Base-by-base conservation (phyloP, 352 stramenopile genomes). In the Globisporangium emineosum region DNA sequence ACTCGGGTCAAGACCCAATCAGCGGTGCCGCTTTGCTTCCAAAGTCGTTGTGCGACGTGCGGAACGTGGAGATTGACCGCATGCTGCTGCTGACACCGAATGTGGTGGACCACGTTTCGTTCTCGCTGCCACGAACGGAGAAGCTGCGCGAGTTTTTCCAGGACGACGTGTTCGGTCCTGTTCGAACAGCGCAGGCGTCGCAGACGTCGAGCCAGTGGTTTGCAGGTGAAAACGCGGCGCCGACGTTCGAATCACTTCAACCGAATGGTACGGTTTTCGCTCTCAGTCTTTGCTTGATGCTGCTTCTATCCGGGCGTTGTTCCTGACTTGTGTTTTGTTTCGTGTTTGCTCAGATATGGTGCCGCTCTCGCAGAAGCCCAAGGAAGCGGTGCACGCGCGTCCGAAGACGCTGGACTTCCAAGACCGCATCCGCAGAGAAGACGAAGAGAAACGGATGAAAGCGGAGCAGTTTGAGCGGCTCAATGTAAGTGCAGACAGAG, bases 91-190 rank as follows among this genome's bases (percentile, higher is more conserved):
- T 91, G 47, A 88, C 80, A 15, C 68, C 73, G 3, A 76, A 73
- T 15, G 67, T 71, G 15, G 64, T 93, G 3, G 71, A 92, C 37
- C 71, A 65, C 32, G 76, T 90, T 1, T 86, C 78, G 19, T 95
- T 95, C 49, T 76, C 70, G 25, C 65, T 95, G 25, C 84, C 86
- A 3, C 78, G 86, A 43, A 77, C 81, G 12, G 69, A 86, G 15
- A 90, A 83, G 54, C 72, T 92, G 5, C 80, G 81, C 40, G 62
- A 79, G 42, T 95, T 82, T 57, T 95, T 93, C 66, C 86, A 95
- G 66, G 86, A 93, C 60, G 84, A 95, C 59, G 66, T 95, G 9
- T 93, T 78, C 42, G 76, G 76, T 4, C 69, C 75, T 17, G 62
- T 86, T 10, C 72, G 68, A 12, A 70, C 66, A 19, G 30, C 65